A percentile compares a stretch with the other conserved stretches of the same genome.
Conservation (phyloP, 164 flowering plant species). For the Magnolia kwangsiensis region DNA sequence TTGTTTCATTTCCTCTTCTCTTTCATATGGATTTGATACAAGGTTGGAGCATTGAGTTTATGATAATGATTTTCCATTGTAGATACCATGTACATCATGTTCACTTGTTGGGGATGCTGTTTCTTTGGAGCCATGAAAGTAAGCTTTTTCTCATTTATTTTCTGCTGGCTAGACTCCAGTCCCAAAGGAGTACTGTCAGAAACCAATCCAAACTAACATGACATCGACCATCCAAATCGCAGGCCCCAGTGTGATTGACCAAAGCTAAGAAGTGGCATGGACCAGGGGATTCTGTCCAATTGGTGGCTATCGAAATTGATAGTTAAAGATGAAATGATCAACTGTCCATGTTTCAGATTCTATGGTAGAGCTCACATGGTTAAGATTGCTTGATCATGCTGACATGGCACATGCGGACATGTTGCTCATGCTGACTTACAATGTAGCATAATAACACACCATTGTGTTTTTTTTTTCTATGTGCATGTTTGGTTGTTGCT, state of each 20-base stretch:
- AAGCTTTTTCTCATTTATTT: constrained; percentile 11
- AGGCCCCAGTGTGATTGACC: not conserved
- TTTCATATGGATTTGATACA: not conserved
- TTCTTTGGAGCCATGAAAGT: constrained; percentile 87
- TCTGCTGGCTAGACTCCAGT: not conserved
- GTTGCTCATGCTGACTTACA: not conserved
- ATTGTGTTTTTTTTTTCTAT: not conserved
- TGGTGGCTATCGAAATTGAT: too few species aligned
- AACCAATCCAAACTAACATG: not conserved
- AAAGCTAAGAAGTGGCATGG: too few species aligned
- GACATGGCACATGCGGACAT: not conserved
- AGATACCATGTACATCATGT: constrained; percentile 84
- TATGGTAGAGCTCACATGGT: too few species aligned
- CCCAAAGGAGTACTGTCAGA: not conserved
- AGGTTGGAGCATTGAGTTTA: not conserved
- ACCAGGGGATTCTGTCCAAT: too few species aligned
- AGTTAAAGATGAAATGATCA: too few species aligned
- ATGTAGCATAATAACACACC: not conserved
- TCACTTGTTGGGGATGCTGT: constrained; percentile 86
- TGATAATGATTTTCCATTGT: not conserved
- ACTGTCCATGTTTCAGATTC: too few species aligned
- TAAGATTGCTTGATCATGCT: too few species aligned
- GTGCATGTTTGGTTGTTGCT: too few species aligned
- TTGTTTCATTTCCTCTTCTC: not conserved
- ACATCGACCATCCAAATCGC: not conserved